A percentile compares a stretch with the other conserved stretches of the same genome.
phyloP scores from a whole-genome alignment of 2,329 filamentous ascomycete genomes.

The Coniochaeta hoffmannii region DNA sequence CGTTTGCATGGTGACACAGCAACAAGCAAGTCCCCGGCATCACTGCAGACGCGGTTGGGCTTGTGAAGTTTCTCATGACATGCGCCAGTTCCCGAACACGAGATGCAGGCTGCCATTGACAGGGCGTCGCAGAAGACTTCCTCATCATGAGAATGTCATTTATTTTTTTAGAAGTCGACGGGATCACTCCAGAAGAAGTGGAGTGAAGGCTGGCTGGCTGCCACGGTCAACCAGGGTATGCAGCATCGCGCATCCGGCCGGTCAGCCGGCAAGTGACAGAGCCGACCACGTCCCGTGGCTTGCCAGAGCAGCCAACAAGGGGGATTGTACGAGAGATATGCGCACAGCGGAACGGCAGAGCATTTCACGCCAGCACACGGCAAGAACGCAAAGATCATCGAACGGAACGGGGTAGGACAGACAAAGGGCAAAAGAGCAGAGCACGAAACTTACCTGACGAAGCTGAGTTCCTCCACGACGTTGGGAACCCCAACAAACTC shows the following conservation, averaged over 20 bases:
- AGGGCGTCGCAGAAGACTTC: neutral
- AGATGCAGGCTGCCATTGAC: neutral
- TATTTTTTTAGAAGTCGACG: neutral
- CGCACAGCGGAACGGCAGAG: neutral
- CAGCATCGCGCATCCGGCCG: slow-evolving; percentile 3
- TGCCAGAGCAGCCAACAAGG: slow-evolving; percentile 6
- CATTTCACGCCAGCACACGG: too few species aligned
- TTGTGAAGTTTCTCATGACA: neutral
- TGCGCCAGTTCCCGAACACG: neutral
- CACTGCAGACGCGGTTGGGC: neutral
- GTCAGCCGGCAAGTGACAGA: neutral
- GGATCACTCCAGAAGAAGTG: neutral
- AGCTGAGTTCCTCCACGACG: slow-evolving; percentile 63
- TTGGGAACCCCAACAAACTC: slow-evolving; percentile 50
- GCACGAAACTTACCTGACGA: slow-evolving; percentile 53
- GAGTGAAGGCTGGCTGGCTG: neutral
- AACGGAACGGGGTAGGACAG: neutral
- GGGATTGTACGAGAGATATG: neutral
- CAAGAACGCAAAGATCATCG: too few species aligned
- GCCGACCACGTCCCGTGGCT: slow-evolving; percentile 8
- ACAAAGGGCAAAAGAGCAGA: slow-evolving; percentile 5
- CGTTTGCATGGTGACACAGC: neutral
- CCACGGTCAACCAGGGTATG: neutral
- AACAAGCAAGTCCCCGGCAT: neutral
- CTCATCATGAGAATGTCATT: too few species aligned